Conservation (phyloP, 2,329 filamentous ascomycete genomes). For the Davidsoniella neocaledoniae region DNA sequence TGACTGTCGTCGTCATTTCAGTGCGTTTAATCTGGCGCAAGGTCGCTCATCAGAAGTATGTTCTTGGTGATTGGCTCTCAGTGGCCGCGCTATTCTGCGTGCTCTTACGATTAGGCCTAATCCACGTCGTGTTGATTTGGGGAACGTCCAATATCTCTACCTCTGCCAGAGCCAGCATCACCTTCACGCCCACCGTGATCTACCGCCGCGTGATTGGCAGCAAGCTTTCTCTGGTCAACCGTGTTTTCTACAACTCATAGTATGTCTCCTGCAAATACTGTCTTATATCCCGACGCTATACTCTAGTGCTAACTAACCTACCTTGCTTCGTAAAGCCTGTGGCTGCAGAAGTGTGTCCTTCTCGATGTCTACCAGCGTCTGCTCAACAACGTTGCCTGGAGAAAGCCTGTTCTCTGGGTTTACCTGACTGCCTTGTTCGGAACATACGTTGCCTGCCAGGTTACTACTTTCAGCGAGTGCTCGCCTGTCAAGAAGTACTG, state of each 20-base stretch:
- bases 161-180: conserved; percentile 14
- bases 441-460: conserved; percentile 20
- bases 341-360: conserved; percentile 18
- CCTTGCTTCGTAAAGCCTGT: conserved; percentile 14
- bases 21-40: conserved; percentile 15
- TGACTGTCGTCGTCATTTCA: conserved; percentile 16
- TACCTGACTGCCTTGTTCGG: conserved; percentile 18
- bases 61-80: conserved; percentile 16
- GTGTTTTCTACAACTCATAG: conserved; percentile 21
- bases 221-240: conserved; percentile 20
- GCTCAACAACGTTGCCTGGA: conserved; percentile 15
- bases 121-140: conserved; percentile 22
- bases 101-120: conserved; percentile 16
- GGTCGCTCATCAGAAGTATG: conserved; percentile 14
- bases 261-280: conserved; percentile 15
- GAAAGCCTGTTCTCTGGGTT: conserved; percentile 16
- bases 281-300: not conserved
- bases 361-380: conserved; percentile 17
- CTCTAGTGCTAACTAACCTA: not conserved
- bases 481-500: conserved; percentile 36
- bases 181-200: conserved; percentile 19
- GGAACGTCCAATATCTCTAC: conserved; percentile 21
- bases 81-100: conserved; percentile 25
- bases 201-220: conserved; percentile 21
- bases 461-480: conserved; percentile 22